phyloP scores from a whole-genome alignment of 306 rosid species.

The Fragaria iinumae region DNA sequence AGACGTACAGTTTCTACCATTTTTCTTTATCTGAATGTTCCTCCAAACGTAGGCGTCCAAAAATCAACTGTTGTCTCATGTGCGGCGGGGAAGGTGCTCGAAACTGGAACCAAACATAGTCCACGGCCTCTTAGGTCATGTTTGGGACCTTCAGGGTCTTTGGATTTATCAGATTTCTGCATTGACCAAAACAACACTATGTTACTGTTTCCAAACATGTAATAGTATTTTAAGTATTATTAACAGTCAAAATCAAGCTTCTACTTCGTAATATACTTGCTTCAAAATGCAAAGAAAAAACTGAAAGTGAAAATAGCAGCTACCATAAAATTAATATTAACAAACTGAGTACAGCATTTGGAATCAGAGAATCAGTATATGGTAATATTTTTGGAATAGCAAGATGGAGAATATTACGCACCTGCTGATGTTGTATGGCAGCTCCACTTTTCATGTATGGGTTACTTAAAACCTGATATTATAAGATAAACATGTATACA shows the following conservation, averaged over 20 bases:
- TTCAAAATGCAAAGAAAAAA: neutral
- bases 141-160: constrained; percentile 64
- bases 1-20: constrained; percentile 2
- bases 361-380: neutral
- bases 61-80: constrained; percentile 89
- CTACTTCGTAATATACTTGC: neutral
- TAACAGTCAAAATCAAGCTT: neutral
- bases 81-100: constrained; percentile 86
- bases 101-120: constrained; percentile 88
- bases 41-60: constrained; percentile 96
- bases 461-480: constrained; percentile 66
- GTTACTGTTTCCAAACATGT: neutral
- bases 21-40: constrained; percentile 60
- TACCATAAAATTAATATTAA: neutral
- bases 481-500: constrained; percentile 6
- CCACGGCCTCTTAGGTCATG: constrained; percentile 95
- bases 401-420: constrained; percentile 28
- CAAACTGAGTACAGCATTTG: neutral
- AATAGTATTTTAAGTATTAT: neutral
- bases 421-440: constrained; percentile 74
- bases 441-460: constrained; percentile 97
- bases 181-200: constrained; percentile 12
- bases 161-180: constrained; percentile 68
- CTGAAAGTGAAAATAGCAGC: neutral
- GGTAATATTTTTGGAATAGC: neutral